Evolutionary conservation across 352 stramenopile genomes (phyloP), one percentile per base, ranked within the genome.

Genomic region (Blastocystis sp.): DNA sequence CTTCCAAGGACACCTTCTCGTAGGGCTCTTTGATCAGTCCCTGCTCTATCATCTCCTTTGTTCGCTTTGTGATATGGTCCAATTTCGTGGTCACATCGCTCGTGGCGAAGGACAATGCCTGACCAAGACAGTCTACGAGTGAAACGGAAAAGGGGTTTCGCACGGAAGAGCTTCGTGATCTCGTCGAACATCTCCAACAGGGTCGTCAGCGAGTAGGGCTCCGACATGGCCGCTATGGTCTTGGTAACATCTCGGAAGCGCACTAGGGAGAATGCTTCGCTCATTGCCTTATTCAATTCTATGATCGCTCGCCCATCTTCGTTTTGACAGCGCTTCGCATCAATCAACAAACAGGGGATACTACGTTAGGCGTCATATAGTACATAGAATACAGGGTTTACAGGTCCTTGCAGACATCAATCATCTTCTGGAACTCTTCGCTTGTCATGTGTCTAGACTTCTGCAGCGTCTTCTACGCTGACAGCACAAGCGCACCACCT

Each of bases 311-410:
- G 5, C 23, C 23, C 53, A 14, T 69, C 74, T 84, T 84, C 74
- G 74, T 45, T 66, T 67, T 64, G 74, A 43, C 74, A 56, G 38
- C 71, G 34, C 69, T 64, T 79, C 69, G 48, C 56, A 4, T 77
- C 28, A 7, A 43, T 62, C 56, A 64, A 43, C 19, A 64, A 62
- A 64, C 69, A 64, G 2, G 19, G 7, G 65, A 21, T 53, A 81
- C 45, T 56, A 84, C 28, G 48, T 7, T 69, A 38, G 66, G 17
- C 74, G 59, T 23, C 56, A 48, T 67, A 84, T 66, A 43, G 56
- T 84, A 84, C 74, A 84, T 84, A 84, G 23, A 84, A 69, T 84
- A 84, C 74, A 84, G 53, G n/a, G 5, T 38, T 69, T 45, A 76
- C 23, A 84, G 67, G 43, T 84, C 74, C 69, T 67, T 84, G 56